Conservation (phyloP, 352 stramenopile species). For the Phytophthora foliorum region DNA sequence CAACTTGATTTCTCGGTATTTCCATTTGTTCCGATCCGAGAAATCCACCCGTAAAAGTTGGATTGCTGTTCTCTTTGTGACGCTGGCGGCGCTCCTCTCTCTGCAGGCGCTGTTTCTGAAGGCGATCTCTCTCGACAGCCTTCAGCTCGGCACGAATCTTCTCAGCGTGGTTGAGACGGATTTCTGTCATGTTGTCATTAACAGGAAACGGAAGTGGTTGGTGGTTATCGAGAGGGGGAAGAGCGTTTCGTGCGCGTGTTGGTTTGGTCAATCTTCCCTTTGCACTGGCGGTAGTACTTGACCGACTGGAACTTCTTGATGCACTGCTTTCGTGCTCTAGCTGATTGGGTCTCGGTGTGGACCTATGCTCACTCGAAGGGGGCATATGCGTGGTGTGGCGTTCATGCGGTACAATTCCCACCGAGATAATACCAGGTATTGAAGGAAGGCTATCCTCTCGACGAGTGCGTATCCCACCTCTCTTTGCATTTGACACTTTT, state of each 20-base stretch:
- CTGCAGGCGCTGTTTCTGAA: slow-evolving; percentile 51
- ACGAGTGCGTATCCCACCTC: not conserved
- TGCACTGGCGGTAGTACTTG: not conserved
- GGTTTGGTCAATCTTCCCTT: slow-evolving; percentile 17
- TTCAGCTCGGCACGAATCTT: slow-evolving; percentile 53
- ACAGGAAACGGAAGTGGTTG: slow-evolving; percentile 11
- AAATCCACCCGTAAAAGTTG: slow-evolving; percentile 12
- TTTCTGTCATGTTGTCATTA: slow-evolving; percentile 22
- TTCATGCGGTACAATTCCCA: slow-evolving; percentile 14
- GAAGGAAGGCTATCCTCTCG: slow-evolving; percentile 8
- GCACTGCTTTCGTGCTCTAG: slow-evolving; percentile 19
- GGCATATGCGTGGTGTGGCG: not conserved
- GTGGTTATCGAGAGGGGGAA: slow-evolving; percentile 20
- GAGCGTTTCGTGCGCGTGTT: not conserved
- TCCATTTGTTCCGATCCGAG: slow-evolving; percentile 5
- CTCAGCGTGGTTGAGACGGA: slow-evolving; percentile 52
- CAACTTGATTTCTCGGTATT: slow-evolving; percentile 9
- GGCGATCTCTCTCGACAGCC: slow-evolving; percentile 50
- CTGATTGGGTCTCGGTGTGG: slow-evolving; percentile 15
- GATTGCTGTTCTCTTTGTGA: slow-evolving; percentile 29
- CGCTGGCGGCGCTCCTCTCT: slow-evolving; percentile 54
- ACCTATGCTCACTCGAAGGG: slow-evolving; percentile 2
- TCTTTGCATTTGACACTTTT: not conserved
- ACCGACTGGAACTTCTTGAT: not conserved
- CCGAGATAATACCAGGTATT: slow-evolving; percentile 11